Conservation (phyloP, 169 alveolate genomes). For the Plasmodium billcollinsi region DNA sequence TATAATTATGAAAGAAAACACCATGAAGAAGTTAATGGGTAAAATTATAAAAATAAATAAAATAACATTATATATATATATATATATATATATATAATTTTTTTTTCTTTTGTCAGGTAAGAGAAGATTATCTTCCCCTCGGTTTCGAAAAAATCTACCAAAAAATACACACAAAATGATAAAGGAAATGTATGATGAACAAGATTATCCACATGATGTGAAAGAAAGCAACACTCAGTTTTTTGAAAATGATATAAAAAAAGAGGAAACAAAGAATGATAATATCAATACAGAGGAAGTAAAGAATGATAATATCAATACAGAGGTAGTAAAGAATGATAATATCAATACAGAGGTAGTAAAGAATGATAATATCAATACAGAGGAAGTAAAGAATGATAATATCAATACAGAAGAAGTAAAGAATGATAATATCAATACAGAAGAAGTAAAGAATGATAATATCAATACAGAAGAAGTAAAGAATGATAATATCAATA, state of each 20-base stretch:
- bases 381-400: not conserved
- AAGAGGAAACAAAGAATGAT: not conserved
- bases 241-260: conserved; percentile 7
- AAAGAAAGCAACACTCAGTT: conserved; percentile 11
- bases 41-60: conserved; percentile 1
- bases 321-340: too few species aligned
- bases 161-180: conserved; percentile 72
- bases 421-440: not conserved
- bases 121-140: conserved; percentile 68
- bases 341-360: not conserved
- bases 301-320: not conserved
- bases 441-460: not conserved
- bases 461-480: not conserved
- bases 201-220: conserved; percentile 4
- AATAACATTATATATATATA: not conserved
- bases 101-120: conserved; percentile 30
- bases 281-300: not conserved
- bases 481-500: too few species aligned
- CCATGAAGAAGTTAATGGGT: conserved; percentile 58
- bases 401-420: not conserved
- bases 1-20: conserved; percentile 45
- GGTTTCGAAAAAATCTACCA: conserved; percentile 59
- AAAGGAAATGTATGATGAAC: conserved; percentile 71
- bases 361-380: not conserved
- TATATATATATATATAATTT: not conserved